Conservation (phyloP, 1,139 yeast genomes). For the Diutina scorzettiae region DNA sequence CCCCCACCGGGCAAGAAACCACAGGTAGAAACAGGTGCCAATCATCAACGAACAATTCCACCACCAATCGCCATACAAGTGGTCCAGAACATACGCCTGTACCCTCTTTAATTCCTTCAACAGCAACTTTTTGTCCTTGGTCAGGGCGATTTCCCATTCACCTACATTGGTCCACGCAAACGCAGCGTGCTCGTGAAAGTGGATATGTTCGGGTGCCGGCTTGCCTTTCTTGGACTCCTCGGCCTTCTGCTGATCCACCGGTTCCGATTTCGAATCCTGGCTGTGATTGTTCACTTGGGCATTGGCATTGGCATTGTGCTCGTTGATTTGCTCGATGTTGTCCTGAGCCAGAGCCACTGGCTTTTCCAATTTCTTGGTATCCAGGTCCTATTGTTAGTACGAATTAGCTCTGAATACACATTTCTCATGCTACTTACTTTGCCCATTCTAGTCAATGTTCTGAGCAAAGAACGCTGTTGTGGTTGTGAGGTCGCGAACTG, state of each 20-base stretch:
- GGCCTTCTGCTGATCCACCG: neutral
- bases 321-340: neutral
- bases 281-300: neutral
- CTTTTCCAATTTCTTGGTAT: no score
- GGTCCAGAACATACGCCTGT: slow-evolving; percentile 54
- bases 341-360: no score
- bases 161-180: slow-evolving; percentile 1
- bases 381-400: no score
- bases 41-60: slow-evolving; percentile 52
- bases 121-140: slow-evolving; percentile 17
- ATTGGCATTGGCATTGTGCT: neutral
- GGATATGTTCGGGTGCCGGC: neutral
- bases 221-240: neutral
- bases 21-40: slow-evolving; percentile 63
- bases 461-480: no score
- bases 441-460: no score
- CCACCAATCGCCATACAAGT: slow-evolving; percentile 60
- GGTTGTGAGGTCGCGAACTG: no score
- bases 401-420: no score
- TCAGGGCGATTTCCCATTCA: neutral
- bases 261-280: neutral
- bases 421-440: no score
- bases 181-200: neutral
- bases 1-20: slow-evolving; percentile 46
- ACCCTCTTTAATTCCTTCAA: slow-evolving; percentile 20